A percentile compares a stretch with the other conserved stretches of the same genome.
These are phyloP conservation scores for Coix lacrymajobi DNA, from an alignment of 176 grass and related monocot genomes.

Conservation along the genomic window DNA sequence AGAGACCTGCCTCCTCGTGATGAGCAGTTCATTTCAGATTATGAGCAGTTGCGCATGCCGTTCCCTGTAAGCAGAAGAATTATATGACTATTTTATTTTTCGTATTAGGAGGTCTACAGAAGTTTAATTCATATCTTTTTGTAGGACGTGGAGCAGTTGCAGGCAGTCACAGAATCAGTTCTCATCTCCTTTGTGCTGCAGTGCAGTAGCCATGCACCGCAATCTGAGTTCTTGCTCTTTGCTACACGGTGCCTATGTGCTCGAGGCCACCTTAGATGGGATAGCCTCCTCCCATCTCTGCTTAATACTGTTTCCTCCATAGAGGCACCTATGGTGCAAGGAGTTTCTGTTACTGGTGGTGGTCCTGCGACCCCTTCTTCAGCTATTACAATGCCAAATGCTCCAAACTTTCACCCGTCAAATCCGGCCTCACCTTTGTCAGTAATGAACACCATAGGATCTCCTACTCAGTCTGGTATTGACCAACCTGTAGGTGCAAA, in stretches of 20 bases:
- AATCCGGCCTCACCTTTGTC: slow-evolving; percentile 80
- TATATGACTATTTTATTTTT: slow-evolving; percentile 14
- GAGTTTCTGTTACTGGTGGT: too few species aligned
- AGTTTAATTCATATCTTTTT: slow-evolving; percentile 25
- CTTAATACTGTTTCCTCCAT: slow-evolving; percentile 58
- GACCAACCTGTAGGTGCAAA: slow-evolving; percentile 68
- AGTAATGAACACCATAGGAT: slow-evolving; percentile 71
- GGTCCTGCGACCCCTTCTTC: background rate
- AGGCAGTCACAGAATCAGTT: slow-evolving; percentile 76
- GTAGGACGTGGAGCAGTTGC: slow-evolving; percentile 90
- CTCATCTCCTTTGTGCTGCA: slow-evolving; percentile 80
- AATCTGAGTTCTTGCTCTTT: slow-evolving; percentile 95
- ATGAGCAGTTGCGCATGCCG: slow-evolving; percentile 53
- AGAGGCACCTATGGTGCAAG: slow-evolving; percentile 28
- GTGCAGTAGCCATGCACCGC: slow-evolving; percentile 74
- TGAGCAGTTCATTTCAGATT: slow-evolving; percentile 94
- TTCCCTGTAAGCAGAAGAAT: slow-evolving; percentile 58
- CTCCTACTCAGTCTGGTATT: slow-evolving; percentile 79
- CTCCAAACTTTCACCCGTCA: slow-evolving; percentile 62
- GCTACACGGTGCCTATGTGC: slow-evolving; percentile 72
- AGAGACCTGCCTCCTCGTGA: slow-evolving; percentile 68
- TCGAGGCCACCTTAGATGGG: slow-evolving; percentile 82
- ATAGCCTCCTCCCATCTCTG: slow-evolving; percentile 78
- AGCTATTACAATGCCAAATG: slow-evolving; percentile 37
- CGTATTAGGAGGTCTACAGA: background rate